Conservation (phyloP, 352 stramenopile species). For the Globisporangium apiculatum region DNA sequence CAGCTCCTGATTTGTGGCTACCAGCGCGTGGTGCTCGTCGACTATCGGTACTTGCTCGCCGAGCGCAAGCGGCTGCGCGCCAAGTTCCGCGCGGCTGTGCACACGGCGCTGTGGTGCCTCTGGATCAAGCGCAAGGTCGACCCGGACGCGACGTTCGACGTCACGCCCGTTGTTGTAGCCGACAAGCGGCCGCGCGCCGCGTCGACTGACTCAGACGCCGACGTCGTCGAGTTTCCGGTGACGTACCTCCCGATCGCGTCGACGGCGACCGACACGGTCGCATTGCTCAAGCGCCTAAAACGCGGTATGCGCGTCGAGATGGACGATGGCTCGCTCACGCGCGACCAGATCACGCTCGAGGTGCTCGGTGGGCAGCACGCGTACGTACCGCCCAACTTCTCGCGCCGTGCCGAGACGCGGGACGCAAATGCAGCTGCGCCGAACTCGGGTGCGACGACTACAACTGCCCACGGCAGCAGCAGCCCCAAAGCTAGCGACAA, state of each 20-base stretch:
- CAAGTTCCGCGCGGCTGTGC: conserved; percentile 57
- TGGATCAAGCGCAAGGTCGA: conserved; percentile 44
- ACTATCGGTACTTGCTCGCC: conserved; percentile 67
- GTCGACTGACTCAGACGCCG: conserved; percentile 33
- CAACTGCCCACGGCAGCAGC: too few species aligned
- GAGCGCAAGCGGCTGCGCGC: conserved; percentile 50
- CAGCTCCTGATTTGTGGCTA: conserved; percentile 50
- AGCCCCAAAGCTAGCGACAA: conserved; percentile 1
- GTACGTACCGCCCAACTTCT: conserved; percentile 15
- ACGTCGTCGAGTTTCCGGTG: conserved; percentile 53
- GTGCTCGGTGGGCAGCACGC: conserved; percentile 54
- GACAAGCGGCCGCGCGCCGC: conserved; percentile 27
- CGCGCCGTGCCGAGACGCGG: conserved; percentile 8
- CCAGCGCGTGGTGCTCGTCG: conserved; percentile 62
- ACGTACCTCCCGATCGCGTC: conserved; percentile 67
- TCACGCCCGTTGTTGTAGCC: conserved; percentile 13
- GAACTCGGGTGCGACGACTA: background rate
- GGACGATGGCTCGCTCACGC: conserved; percentile 71
- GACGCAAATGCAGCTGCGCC: too few species aligned
- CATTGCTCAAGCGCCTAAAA: conserved; percentile 42
- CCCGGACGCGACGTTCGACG: conserved; percentile 41
- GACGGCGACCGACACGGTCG: conserved; percentile 36
- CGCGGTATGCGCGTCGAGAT: conserved; percentile 58
- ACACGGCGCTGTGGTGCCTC: conserved; percentile 40
- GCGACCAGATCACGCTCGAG: conserved; percentile 72